Percentiles rank a stretch among this genome's conserved stretches.
These are phyloP conservation scores for Brachypodium distachyon DNA, from an alignment of 202 grass and related monocot species.

Conservation along the genomic window DNA sequence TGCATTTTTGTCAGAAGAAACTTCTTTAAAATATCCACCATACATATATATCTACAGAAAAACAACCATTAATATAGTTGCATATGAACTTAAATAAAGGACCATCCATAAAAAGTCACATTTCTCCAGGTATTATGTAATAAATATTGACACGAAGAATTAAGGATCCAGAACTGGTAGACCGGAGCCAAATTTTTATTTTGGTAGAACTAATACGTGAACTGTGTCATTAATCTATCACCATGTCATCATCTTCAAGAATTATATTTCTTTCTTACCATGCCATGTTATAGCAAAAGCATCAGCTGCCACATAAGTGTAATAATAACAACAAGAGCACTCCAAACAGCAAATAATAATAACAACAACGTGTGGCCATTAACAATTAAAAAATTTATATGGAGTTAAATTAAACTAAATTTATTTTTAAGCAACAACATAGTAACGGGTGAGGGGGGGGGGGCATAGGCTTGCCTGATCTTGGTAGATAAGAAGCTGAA, in stretches of 20 bases:
- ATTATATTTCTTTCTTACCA: neutral
- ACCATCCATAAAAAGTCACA: neutral
- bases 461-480: conserved; percentile 64
- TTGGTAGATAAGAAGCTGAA: conserved; percentile 95
- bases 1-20: conserved; percentile 67
- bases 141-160: neutral
- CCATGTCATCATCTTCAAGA: neutral
- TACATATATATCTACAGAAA: conserved; percentile 83
- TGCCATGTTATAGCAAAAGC: neutral
- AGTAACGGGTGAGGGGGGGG: neutral
- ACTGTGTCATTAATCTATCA: neutral
- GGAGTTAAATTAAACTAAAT: neutral
- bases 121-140: neutral
- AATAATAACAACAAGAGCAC: neutral
- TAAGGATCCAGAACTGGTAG: conserved; percentile 7
- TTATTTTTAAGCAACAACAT: neutral
- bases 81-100: neutral
- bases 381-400: neutral
- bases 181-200: neutral
- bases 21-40: conserved; percentile 97
- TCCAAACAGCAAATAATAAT: neutral
- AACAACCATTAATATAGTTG: neutral
- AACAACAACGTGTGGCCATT: neutral
- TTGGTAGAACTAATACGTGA: neutral
- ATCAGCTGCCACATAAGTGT: neutral